Conservation (phyloP, 345 rosid genomes). For the Psidium friedrichsthalianum region DNA sequence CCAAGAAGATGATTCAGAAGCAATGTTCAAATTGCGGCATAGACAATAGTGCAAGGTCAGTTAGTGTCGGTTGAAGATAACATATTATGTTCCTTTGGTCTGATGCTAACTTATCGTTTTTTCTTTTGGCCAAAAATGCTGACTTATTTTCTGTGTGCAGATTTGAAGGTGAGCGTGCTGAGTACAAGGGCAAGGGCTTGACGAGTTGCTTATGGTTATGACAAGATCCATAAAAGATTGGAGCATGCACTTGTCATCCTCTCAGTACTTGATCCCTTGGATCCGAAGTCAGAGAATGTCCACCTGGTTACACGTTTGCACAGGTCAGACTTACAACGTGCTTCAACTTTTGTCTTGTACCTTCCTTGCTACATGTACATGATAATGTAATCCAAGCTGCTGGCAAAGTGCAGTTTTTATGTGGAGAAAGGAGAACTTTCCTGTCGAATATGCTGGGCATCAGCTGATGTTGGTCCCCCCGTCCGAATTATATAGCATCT, state of each 20-base stretch:
- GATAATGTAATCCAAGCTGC: neutral
- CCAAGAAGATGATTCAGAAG: slow-evolving; percentile 24
- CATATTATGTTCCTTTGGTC: neutral
- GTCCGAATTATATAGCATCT: slow-evolving; percentile 34
- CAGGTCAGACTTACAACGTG: slow-evolving; percentile 9
- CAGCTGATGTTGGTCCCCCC: slow-evolving; percentile 32
- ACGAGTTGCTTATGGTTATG: slow-evolving; percentile 27
- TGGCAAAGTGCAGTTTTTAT: slow-evolving; percentile 23
- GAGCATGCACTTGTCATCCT: slow-evolving; percentile 26
- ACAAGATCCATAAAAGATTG: slow-evolving; percentile 24
- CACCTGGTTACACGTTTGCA: slow-evolving; percentile 30
- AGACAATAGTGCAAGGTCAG: slow-evolving; percentile 30
- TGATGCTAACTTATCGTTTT: neutral
- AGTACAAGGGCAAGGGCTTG: slow-evolving; percentile 25
- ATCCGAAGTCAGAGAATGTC: slow-evolving; percentile 25
- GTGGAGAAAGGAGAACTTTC: slow-evolving; percentile 36
- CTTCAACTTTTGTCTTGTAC: neutral
- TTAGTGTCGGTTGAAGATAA: neutral
- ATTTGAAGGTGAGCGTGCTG: slow-evolving; percentile 18
- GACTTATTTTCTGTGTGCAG: slow-evolving; percentile 1
- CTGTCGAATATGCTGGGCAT: slow-evolving; percentile 30
- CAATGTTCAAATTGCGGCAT: slow-evolving; percentile 30
- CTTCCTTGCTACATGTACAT: neutral
- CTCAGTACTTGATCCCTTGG: slow-evolving; percentile 28
- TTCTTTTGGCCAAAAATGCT: neutral